Evolutionary conservation across 495 filamentous ascomycete species (phyloP), one percentile per base, ranked within the genome.

Genomic region (Chaetomium tenue): DNA sequence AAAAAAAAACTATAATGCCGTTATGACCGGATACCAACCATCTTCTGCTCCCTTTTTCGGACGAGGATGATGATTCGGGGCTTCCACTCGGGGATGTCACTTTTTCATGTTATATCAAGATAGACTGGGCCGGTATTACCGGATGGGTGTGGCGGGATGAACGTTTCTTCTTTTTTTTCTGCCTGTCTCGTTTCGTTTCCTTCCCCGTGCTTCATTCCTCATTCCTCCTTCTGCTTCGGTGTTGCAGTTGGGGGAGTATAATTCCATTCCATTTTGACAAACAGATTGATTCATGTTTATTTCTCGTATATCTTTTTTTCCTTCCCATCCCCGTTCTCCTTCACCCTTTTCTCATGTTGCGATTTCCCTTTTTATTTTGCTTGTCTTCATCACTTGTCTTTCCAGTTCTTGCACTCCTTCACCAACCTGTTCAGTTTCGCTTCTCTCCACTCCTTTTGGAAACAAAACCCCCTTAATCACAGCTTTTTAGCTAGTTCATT

Each of bases 371-470:
- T 20, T 66, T 66, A 64, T 61, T 8, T 50, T 23, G 5, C 46
- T 25, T 28, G 26, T 46, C 8, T 53, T 53, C 51, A 12, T 53
- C 20, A 30, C 11, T 50, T 50, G 18, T 40, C 23, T 6, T 52
- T 61, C 16, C 42, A 33, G 42, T 33, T 51, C 37, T 50, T 13
- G 26, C 44, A 44, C 40, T 58, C 22, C 55, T 44, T 37, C 55
- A 44, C 8, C 22, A 23, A 22, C 16, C 25, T 42, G 58, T 51
- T 61, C 53, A 26, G 7, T 57, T 57, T 70, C 60, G 22, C 50
- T 68, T 63, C 60, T 53, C n/a, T 58, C 61, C 33, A 11, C 46
- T 70, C 58, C 30, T 60, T 62, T 51, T 8, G 37, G 57, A 47
- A 61, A 51, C 52, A 53, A 39, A 42, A 33, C 48, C 13, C 13